phyloP scores from a whole-genome alignment of 2,329 filamentous ascomycete genomes.

The Thielaviopsis populi region DNA sequence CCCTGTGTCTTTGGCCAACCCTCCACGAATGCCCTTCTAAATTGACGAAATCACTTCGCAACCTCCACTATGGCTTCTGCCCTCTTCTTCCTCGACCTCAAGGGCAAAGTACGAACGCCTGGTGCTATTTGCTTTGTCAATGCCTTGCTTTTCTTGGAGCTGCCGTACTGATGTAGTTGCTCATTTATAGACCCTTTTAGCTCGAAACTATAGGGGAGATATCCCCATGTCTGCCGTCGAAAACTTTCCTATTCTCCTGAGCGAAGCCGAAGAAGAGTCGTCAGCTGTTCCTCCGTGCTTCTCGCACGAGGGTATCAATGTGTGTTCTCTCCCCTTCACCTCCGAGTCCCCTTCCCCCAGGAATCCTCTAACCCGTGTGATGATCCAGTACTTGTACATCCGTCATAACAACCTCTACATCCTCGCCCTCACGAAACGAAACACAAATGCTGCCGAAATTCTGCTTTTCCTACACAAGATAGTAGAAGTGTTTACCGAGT shows the following conservation, averaged over 20 bases:
- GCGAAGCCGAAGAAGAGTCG: constrained; percentile 97
- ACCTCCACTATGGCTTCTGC: constrained; percentile 70
- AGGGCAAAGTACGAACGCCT: constrained; percentile 75
- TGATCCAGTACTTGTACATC: constrained; percentile 81
- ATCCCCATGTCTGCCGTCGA: constrained; percentile 99
- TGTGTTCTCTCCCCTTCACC: constrained; percentile 32
- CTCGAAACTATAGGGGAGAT: constrained; percentile 95
- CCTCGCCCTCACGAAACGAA: constrained; percentile 92
- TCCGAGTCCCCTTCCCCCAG: neutral
- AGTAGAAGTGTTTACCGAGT: constrained; percentile 97
- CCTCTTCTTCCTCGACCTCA: constrained; percentile 95
- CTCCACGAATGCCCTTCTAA: neutral
- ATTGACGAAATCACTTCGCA: neutral
- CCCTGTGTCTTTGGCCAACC: neutral
- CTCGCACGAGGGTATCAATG: constrained; percentile 96
- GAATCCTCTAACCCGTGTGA: constrained; percentile 18
- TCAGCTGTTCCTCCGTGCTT: constrained; percentile 96
- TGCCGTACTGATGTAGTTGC: constrained; percentile 5
- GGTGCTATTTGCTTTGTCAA: neutral
- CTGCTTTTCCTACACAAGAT: constrained; percentile 95
- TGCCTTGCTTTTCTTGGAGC: neutral
- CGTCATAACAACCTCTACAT: constrained; percentile 98
- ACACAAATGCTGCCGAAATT: constrained; percentile 97
- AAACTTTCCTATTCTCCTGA: constrained; percentile 89
- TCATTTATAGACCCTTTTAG: constrained; percentile 69